Conservation (phyloP, 2,329 filamentous ascomycete genomes). For the Trichophyton verrucosum region DNA sequence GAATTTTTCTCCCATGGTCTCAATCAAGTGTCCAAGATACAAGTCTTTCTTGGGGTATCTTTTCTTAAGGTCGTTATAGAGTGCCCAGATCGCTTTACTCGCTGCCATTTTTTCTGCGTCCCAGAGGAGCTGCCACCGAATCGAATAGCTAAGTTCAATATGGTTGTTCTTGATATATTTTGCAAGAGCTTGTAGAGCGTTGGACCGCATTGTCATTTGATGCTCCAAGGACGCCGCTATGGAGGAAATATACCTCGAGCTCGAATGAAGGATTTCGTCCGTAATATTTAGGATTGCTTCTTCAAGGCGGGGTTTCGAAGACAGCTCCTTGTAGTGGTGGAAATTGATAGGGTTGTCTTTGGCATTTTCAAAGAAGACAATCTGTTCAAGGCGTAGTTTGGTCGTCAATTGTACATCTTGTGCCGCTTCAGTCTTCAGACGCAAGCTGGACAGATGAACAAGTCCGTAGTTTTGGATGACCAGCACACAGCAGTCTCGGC, state of each 20-base stretch:
- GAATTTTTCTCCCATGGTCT: constrained; percentile 62
- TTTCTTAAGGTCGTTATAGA: constrained; percentile 55
- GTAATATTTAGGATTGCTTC: constrained; percentile 68
- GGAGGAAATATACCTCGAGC: constrained; percentile 59
- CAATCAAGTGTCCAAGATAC: constrained; percentile 61
- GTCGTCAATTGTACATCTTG: constrained; percentile 48
- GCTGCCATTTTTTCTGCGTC: constrained; percentile 83
- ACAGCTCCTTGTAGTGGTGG: constrained; percentile 54
- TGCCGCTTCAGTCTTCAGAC: not conserved
- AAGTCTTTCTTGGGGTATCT: constrained; percentile 52
- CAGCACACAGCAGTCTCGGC: constrained; percentile 35
- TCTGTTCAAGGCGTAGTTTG: constrained; percentile 84
- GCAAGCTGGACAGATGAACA: constrained; percentile 36
- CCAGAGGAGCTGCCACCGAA: constrained; percentile 71
- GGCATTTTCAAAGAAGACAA: constrained; percentile 78
- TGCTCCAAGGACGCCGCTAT: constrained; percentile 66
- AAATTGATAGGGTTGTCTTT: constrained; percentile 83
- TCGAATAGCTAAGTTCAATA: constrained; percentile 51
- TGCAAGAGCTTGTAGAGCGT: constrained; percentile 64
- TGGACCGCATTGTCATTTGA: constrained; percentile 61
- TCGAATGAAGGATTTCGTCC: constrained; percentile 66
- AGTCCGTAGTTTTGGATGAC: constrained; percentile 48
- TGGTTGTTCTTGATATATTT: constrained; percentile 53
- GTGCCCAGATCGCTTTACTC: constrained; percentile 65
- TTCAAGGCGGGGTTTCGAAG: constrained; percentile 58